phyloP scores from a whole-genome alignment of 2,329 filamentous ascomycete species.

The Mycosphaerella sp. region DNA sequence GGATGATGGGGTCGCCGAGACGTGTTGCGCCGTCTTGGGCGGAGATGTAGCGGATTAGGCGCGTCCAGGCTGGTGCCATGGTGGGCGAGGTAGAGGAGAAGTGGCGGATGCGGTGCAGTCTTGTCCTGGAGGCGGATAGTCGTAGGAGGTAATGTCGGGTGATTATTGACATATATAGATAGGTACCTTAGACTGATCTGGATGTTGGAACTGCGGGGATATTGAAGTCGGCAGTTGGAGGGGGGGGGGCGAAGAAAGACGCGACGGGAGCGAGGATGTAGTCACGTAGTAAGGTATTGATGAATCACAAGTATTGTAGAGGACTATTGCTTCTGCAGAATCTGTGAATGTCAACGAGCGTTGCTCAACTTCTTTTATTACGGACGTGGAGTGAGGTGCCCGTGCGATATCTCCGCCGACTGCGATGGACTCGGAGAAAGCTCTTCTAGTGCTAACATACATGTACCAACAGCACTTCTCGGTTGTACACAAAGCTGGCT shows the following conservation, averaged over 20 bases:
- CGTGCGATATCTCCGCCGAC: background rate
- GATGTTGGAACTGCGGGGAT: too few relatives aligned
- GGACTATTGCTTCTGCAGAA: too few relatives aligned
- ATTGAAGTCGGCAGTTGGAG: too few relatives aligned
- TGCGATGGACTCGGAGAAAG: background rate
- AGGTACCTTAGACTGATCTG: background rate
- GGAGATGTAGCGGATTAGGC: slow-evolving; percentile 63
- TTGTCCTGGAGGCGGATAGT: background rate
- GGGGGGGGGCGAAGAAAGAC: too few relatives aligned
- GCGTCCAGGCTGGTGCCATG: slow-evolving; percentile 41
- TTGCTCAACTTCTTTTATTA: too few relatives aligned
- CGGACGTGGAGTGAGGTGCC: too few relatives aligned
- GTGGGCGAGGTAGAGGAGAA: slow-evolving; percentile 3
- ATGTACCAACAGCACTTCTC: background rate
- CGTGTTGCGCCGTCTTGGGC: slow-evolving; percentile 63
- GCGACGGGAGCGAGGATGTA: too few relatives aligned
- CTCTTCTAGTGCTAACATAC: too few relatives aligned
- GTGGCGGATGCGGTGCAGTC: background rate
- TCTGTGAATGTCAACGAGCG: too few relatives aligned
- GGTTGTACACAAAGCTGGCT: background rate
- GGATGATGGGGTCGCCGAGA: slow-evolving; percentile 64
- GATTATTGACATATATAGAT: slow-evolving; percentile 5
- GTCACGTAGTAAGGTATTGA: too few relatives aligned
- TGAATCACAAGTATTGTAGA: too few relatives aligned
- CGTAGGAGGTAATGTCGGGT: background rate